phyloP scores from a whole-genome alignment of 2,329 filamentous ascomycete species.

The Fusarium beomiforme region DNA sequence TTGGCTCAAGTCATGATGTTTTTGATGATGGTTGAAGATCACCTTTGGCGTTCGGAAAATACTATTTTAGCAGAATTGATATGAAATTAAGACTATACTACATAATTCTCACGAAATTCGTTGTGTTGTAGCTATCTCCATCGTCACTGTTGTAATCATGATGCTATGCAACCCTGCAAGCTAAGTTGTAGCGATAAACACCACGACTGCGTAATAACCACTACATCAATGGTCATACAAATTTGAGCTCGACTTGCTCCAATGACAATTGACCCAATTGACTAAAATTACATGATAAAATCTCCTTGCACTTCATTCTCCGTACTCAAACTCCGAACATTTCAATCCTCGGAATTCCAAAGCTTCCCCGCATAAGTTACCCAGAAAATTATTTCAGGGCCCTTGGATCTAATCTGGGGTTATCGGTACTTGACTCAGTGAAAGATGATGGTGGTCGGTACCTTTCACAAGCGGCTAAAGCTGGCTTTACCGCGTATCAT shows the following conservation, averaged over 20 bases:
- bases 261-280: not conserved
- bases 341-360: slow-evolving; percentile 23
- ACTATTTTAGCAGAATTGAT: slow-evolving; percentile 2
- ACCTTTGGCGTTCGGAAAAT: slow-evolving; percentile 25
- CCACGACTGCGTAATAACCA: not conserved
- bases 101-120: not conserved
- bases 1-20: slow-evolving; percentile 40
- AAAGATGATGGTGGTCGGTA: slow-evolving; percentile 3
- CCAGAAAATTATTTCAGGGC: slow-evolving; percentile 6
- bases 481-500: not conserved
- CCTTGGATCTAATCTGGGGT: slow-evolving; percentile 23
- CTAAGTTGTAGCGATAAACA: not conserved
- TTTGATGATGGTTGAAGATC: slow-evolving; percentile 7
- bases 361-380: slow-evolving; percentile 30
- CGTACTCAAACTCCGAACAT: slow-evolving; percentile 20
- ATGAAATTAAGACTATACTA: not conserved
- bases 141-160: slow-evolving; percentile 3
- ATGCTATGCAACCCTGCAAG: not conserved
- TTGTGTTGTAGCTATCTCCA: not conserved
- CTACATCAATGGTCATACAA: not conserved
- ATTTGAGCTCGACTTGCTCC: not conserved
- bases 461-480: not conserved
- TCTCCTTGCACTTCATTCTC: slow-evolving; percentile 8
- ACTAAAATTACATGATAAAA: slow-evolving; percentile 20
- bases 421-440: slow-evolving; percentile 37